Conservation (phyloP, 2,329 filamentous ascomycete genomes). For the Exophiala phaeomuriformis region DNA sequence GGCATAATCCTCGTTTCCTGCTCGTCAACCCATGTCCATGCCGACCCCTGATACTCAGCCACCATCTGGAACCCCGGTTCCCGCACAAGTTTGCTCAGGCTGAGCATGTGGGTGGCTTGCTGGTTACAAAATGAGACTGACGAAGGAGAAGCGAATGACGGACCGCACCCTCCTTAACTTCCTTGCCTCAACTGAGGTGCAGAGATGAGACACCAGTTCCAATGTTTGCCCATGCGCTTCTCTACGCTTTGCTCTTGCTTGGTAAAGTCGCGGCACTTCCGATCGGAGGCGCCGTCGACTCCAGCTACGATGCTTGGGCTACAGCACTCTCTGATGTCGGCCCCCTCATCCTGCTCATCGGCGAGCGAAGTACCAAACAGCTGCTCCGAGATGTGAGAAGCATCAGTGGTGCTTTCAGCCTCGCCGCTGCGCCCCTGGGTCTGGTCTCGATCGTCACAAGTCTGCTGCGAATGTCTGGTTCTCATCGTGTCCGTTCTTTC, state of each 20-base stretch:
- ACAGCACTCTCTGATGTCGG: constrained; percentile 1
- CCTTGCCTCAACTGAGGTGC: too few species aligned
- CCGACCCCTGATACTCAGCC: too few species aligned
- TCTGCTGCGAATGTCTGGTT: neutral
- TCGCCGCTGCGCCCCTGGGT: neutral
- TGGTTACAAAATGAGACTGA: neutral
- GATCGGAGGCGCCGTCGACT: constrained; percentile 4
- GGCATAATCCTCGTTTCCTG: too few species aligned
- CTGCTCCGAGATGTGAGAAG: neutral
- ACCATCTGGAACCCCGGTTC: too few species aligned
- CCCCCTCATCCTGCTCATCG: neutral
- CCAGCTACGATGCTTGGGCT: constrained; percentile 1
- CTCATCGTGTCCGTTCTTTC: neutral
- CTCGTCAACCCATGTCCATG: too few species aligned
- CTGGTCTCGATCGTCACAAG: constrained; percentile 2
- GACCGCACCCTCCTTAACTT: too few species aligned
- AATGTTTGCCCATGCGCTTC: neutral
- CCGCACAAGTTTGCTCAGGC: neutral
- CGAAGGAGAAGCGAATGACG: neutral
- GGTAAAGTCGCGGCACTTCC: neutral
- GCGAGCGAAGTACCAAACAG: constrained; percentile 5
- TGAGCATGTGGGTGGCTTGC: neutral
- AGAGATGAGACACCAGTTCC: neutral
- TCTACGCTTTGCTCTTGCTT: neutral
- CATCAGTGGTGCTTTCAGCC: constrained; percentile 1